Evolutionary conservation across 331 rosid species (phyloP).

Genomic region (Spiraea crenata): DNA sequence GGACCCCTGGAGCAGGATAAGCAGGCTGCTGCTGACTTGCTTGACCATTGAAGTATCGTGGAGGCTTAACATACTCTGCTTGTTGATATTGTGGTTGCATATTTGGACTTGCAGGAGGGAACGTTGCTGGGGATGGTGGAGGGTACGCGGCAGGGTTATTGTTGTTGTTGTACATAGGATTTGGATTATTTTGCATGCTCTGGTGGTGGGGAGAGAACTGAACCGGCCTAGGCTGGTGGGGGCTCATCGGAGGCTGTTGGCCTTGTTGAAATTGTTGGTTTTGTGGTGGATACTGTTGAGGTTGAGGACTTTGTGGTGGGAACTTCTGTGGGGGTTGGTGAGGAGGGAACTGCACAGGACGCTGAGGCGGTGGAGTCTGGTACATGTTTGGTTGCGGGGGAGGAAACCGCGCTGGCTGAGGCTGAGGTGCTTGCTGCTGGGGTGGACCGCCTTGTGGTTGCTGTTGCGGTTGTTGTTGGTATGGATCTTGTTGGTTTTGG

Average conservation of each 20-base stretch:
- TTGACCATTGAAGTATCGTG: no score
- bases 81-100: neutral
- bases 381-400: constrained; percentile 8
- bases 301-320: constrained; percentile 4
- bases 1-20: constrained; percentile 15
- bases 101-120: neutral
- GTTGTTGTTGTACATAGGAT: constrained; percentile 4
- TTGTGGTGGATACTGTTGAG: constrained; percentile 14
- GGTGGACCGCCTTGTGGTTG: neutral
- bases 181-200: neutral
- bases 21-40: neutral
- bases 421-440: neutral
- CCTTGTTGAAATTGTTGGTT: constrained; percentile 15
- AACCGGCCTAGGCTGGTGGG: constrained; percentile 3
- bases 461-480: neutral
- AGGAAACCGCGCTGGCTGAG: neutral
- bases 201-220: constrained; percentile 11
- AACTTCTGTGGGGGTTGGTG: neutral
- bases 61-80: neutral
- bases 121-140: constrained; percentile 1
- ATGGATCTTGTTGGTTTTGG: constrained; percentile 9
- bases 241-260: neutral
- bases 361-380: constrained; percentile 3
- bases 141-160: constrained; percentile 10
- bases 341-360: neutral